Evolutionary conservation across 169 alveolate genomes (phyloP).

Genomic region (Amoebophrya sp.): DNA sequence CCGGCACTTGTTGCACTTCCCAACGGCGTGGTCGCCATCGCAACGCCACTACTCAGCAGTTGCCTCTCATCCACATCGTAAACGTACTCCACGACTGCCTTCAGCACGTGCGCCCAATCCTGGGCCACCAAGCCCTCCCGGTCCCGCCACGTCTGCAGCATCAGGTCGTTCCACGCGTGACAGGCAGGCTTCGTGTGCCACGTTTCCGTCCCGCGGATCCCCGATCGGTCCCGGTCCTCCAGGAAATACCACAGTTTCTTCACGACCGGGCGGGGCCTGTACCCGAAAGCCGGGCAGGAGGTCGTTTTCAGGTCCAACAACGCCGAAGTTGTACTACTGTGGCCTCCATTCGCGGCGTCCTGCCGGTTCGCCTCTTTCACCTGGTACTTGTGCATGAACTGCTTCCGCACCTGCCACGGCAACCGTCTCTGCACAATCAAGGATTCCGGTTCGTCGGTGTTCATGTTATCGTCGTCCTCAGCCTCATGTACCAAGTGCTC

Average conservation of each 20-base stretch:
- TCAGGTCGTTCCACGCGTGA: neutral
- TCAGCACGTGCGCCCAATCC: conserved; percentile 1
- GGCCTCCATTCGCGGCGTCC: no score
- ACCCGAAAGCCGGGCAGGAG: neutral
- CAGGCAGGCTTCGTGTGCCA: neutral
- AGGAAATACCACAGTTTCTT: neutral
- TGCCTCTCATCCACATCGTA: neutral
- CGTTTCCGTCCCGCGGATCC: neutral
- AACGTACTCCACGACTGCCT: neutral
- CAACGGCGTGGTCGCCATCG: no score
- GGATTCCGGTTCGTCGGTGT: neutral
- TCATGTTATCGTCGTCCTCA: no score
- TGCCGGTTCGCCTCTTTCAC: neutral
- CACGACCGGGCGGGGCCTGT: neutral
- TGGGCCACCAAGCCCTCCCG: neutral
- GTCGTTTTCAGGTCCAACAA: neutral
- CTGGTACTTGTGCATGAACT: neutral
- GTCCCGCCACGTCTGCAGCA: neutral
- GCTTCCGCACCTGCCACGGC: neutral
- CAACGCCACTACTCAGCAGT: neutral
- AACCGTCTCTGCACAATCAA: neutral
- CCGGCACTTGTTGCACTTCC: no score
- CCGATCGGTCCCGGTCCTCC: neutral
- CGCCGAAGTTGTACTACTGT: no score
- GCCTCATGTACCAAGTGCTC: no score